These are phyloP conservation scores for Metschnikowia borealis DNA, from an alignment of 805 yeast species.

Conservation along the genomic window DNA sequence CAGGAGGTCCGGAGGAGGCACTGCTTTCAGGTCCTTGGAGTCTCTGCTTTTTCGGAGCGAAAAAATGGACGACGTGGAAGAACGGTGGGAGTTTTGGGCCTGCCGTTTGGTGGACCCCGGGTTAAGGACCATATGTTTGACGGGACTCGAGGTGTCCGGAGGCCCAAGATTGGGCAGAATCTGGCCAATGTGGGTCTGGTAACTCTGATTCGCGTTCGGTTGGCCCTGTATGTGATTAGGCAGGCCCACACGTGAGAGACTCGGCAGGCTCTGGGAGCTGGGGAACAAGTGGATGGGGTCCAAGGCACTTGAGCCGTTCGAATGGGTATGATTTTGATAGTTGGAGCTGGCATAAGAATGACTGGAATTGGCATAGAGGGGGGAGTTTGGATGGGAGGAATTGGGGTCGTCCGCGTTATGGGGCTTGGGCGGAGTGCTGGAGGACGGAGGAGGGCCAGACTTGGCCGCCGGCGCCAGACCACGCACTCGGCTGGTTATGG, in stretches of 20 bases:
- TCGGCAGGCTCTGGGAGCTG: neutral
- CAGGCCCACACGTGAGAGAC: neutral
- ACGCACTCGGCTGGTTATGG: slow-evolving; percentile 6
- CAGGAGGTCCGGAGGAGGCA: slow-evolving; percentile 11
- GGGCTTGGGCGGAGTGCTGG: slow-evolving; percentile 18
- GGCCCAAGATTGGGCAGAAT: too few species aligned
- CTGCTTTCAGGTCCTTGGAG: slow-evolving; percentile 5
- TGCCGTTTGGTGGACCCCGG: neutral
- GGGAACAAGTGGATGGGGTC: slow-evolving; percentile 16
- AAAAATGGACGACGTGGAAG: slow-evolving; percentile 35
- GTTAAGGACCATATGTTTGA: neutral
- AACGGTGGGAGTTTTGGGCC: slow-evolving; percentile 18
- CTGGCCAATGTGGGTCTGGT: too few species aligned
- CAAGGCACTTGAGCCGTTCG: neutral
- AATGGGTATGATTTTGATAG: neutral
- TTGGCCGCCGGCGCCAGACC: slow-evolving; percentile 18
- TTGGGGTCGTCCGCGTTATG: too few species aligned
- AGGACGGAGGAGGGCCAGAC: slow-evolving; percentile 21
- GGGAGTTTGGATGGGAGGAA: too few species aligned
- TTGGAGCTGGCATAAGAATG: slow-evolving; percentile 10
- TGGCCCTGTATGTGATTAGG: neutral
- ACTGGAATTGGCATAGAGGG: too few species aligned
- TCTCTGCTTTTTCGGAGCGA: slow-evolving; percentile 29
- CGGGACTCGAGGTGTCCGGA: too few species aligned
- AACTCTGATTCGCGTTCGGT: too few species aligned